phyloP scores from a whole-genome alignment of 768 basidiomycete species.

The Agrocybe chaxingu region DNA sequence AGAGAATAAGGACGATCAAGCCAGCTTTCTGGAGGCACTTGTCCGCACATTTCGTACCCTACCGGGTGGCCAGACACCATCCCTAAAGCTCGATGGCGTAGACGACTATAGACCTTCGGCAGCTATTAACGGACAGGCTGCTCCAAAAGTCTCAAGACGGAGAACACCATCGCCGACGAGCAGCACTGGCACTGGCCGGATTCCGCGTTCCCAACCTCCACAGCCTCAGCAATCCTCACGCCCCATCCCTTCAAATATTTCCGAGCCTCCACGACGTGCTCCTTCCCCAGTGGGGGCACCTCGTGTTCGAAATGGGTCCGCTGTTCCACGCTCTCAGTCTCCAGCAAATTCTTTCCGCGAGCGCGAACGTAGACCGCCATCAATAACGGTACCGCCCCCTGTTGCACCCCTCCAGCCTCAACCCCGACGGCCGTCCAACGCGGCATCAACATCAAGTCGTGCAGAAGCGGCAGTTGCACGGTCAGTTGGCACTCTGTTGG shows the following conservation, averaged over 20 bases:
- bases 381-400: slow-evolving; percentile 30
- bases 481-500: slow-evolving; percentile 4
- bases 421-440: slow-evolving; percentile 42
- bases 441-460: slow-evolving; percentile 31
- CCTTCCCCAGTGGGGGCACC: slow-evolving; percentile 13
- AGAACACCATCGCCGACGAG: slow-evolving; percentile 12
- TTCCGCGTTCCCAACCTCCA: slow-evolving; percentile 2
- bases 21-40: slow-evolving; percentile 63
- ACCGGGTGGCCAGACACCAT: slow-evolving; percentile 34
- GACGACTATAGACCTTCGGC: slow-evolving; percentile 25
- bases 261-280: slow-evolving; percentile 8
- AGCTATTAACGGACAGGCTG: slow-evolving; percentile 6
- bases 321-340: slow-evolving; percentile 16
- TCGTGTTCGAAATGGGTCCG: slow-evolving; percentile 12
- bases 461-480: slow-evolving; percentile 17
- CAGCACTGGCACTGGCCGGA: background rate
- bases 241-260: slow-evolving; percentile 10
- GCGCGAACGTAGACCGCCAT: slow-evolving; percentile 25
- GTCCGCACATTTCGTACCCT: slow-evolving; percentile 58
- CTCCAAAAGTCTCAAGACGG: slow-evolving; percentile 12
- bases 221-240: slow-evolving; percentile 1
- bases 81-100: slow-evolving; percentile 58
- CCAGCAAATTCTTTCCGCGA: slow-evolving; percentile 20
- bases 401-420: slow-evolving; percentile 23
- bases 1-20: slow-evolving; percentile 71